Base-by-base conservation (phyloP, 495 filamentous ascomycete species). In the Podospora sp. region DNA sequence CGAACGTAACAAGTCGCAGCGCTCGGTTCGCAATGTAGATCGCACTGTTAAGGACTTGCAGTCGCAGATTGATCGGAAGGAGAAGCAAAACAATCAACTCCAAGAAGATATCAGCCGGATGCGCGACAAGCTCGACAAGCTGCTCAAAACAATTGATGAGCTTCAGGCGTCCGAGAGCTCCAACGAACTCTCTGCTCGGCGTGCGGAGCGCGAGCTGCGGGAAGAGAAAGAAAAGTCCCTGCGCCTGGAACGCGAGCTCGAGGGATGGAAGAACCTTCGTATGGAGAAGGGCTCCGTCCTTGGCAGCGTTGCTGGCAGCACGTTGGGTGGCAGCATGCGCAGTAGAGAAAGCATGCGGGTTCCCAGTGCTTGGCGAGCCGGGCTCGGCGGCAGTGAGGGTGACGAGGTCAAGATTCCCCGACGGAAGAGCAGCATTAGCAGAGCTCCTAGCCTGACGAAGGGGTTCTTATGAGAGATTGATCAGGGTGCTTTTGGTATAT, bases 11-110 rank as follows among this genome's bases (percentile, higher is more conserved):
- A 87, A 91, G 64, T 92, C 92, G 56, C 89, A 92, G 68, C 91
- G 95, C 59, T 93, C 91, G 40, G 86, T 92, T 26, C 94, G 95
- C 71, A 97, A 96, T 74, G 89, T 97, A 53, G 95, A 99, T 78
- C 93, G 95, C 63, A 94, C 90, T 1, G 93, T 99, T 68, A 92
- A 92, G 72, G 96, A 98, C 76, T 86, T 99, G 16, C 91, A 98
- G 78, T 84, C 89, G 14, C 95, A 98, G 78, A 91, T 99, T 72
- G 92, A 97, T 18, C 90, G 95, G 65, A 89, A 91, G 52, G 96
- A 97, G 53, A 97, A 96, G 78, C 87, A 89, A 59, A 90, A 91
- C 65, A 70, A 78, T 2, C 90, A 94, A 75, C 84, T 98, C 20
- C 83, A 85, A 68, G 93, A 97, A 33, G 95, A 98, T 66, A 80